Base-by-base conservation (phyloP, 2,329 filamentous ascomycete species). In the Fusarium ambrosium region DNA sequence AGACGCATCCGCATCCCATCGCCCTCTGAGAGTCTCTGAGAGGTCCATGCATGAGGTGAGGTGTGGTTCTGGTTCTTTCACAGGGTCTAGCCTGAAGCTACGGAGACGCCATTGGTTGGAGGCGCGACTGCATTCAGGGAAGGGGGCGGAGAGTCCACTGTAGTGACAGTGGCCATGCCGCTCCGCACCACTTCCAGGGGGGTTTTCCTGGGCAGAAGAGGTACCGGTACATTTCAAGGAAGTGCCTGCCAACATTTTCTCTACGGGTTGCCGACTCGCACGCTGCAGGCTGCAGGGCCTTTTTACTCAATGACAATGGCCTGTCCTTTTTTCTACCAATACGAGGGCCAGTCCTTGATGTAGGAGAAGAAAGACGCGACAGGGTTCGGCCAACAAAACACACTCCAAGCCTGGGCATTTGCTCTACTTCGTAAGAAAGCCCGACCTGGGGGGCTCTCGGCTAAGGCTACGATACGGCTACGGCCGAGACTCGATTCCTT, bases 121-220 rank as follows among this genome's bases (percentile, higher is more conserved):
- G 29, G n/a, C 24, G 39, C 41, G n/a, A 45, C 29, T 60, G 59
- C 62, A 4, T 27, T 70, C 63, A 67, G 62, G 69, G 65, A 75
- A 69, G 68, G 71, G 71, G 68, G 72, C 64, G 72, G 43, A 72
- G 45, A 70, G 69, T 66, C 72, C 69, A 55, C 27, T 48, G 43
- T 27, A 48, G 13, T 27, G 43, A 10, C 22, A 48, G 43, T 48
- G 43, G 22, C 22, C 43, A 48, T 27, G 45, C 68, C 61, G 63
- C 69, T 14, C 34, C 43, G 22, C 74, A 72, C 71, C 64, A 64
- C 69, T 61, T 68, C 72, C 43, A 63, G 29, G 37, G 37, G 37
- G 43, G 56, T 39, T 55, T 66, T 66, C n/a, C 56, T 55, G 45
- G 58, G 48, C 8, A 6, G 14, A 37, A 27, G 20, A 39, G 59